Evolutionary conservation across 345 rosid genomes (phyloP), one percentile per base, ranked within the genome.

Genomic region (Raphanus raphanistrum): DNA sequence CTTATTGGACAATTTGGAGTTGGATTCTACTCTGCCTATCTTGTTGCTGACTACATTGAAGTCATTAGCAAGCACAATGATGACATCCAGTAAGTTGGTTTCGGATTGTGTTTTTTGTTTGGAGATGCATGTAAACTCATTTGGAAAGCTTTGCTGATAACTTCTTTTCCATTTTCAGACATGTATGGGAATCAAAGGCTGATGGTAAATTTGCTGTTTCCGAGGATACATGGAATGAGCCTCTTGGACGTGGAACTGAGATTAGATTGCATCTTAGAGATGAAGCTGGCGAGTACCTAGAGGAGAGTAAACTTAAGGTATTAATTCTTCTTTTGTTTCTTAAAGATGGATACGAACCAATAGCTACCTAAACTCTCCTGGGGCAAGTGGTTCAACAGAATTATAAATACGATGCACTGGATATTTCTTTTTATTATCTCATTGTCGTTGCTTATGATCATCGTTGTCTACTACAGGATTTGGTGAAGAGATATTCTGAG

Each of bases 1-100:
- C 93, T 95, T 76, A 95, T 95, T 84, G 99, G 99, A 65, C 98
- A 95, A 66, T 95, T 95, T 84, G 99, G 99, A 67, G 99, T 95
- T 83, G 99, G 99, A 68, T 95, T 95, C 84, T 95, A 95, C 76
- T 95, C 99, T 16, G 99, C 92, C 1, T 95, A 95, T 82, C 96
- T 95, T 21, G 97, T 92, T 32, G 96, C 99, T 80, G 99, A 95
- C 84, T 91, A 91, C 45, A 97, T 95, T 41, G 99, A 95, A 89
- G 99, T 95, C 66, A 84, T 91, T 65, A 92, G 98, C 86, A 95
- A 95, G 83, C 93, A 95, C 78, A 95, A 92, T 36, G 99, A 95
- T 33, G 99, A 95, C 75, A 91, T 63, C 71, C 99, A 95, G 99
- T 95, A 75, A 82, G 94, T 69, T 29, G 69, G 28, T 38, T 41